Percentiles rank a stretch among this genome's conserved stretches.
Conservation (phyloP, 2,329 filamentous ascomycete species). For the Beauveria australis region DNA sequence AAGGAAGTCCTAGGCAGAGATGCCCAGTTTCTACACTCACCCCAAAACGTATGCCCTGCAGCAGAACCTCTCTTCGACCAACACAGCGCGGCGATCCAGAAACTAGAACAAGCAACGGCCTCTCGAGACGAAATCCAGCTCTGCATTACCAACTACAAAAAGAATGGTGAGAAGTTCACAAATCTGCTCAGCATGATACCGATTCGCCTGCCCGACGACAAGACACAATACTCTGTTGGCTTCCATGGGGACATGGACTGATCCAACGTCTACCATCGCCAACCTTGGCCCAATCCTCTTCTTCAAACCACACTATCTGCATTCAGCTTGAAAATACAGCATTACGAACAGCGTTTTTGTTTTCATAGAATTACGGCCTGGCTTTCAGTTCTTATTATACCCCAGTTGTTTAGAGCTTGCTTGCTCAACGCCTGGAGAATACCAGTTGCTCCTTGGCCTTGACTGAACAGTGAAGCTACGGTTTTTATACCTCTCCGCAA, state of each 20-base stretch:
- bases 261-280: neutral
- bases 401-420: conserved; percentile 3
- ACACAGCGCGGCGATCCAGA: conserved; percentile 49
- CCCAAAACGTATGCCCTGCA: conserved; percentile 41
- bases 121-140: conserved; percentile 38
- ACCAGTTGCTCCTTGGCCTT: neutral
- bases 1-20: conserved; percentile 71
- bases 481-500: conserved; percentile 3
- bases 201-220: conserved; percentile 56
- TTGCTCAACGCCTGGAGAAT: neutral
- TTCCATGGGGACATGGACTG: conserved; percentile 62
- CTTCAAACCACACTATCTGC: neutral
- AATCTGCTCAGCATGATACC: conserved; percentile 84
- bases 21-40: conserved; percentile 76
- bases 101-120: conserved; percentile 38
- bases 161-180: conserved; percentile 70
- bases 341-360: neutral
- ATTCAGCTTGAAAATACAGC: neutral
- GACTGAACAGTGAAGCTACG: neutral
- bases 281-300: neutral
- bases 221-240: conserved; percentile 67
- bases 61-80: conserved; percentile 12
- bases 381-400: neutral
- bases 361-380: neutral
- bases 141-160: conserved; percentile 68